Conservation (phyloP, 2,329 filamentous ascomycete genomes). For the Juglanconis oblonga region DNA sequence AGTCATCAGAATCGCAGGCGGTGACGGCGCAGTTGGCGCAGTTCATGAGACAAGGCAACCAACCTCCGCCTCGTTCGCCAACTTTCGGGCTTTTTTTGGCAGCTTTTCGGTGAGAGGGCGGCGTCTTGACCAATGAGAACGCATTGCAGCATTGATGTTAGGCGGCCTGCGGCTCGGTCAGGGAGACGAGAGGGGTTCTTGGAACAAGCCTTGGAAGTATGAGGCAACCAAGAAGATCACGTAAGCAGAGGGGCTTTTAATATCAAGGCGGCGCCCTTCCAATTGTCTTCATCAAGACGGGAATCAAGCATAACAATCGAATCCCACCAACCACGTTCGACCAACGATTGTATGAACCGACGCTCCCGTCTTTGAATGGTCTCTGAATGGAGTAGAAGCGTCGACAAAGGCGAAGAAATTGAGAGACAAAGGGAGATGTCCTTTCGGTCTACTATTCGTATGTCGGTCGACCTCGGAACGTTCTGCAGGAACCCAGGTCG, state of each 20-base stretch:
- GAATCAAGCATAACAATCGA: too few species aligned
- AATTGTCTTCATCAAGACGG: too few species aligned
- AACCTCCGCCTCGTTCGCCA: constrained; percentile 12
- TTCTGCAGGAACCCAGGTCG: neutral
- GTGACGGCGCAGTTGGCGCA: neutral
- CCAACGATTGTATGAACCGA: too few species aligned
- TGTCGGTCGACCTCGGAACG: too few species aligned
- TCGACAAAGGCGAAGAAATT: too few species aligned
- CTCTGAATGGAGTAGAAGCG: too few species aligned
- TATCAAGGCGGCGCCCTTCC: too few species aligned
- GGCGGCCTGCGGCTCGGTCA: neutral
- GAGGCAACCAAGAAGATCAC: neutral
- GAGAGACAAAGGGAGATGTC: too few species aligned
- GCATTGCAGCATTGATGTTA: neutral
- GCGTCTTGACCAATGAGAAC: constrained; percentile 7
- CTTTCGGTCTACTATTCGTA: too few species aligned
- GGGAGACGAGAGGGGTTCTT: neutral
- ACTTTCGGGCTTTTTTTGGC: constrained; percentile 3
- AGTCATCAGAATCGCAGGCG: neutral
- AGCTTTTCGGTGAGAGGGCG: constrained; percentile 1
- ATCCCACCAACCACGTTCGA: too few species aligned
- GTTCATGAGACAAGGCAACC: constrained; percentile 4
- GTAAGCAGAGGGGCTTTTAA: too few species aligned
- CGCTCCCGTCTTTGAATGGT: too few species aligned
- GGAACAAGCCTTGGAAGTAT: neutral